phyloP scores from a whole-genome alignment of 805 yeast species.

The Cyberlindnera amylophila region DNA sequence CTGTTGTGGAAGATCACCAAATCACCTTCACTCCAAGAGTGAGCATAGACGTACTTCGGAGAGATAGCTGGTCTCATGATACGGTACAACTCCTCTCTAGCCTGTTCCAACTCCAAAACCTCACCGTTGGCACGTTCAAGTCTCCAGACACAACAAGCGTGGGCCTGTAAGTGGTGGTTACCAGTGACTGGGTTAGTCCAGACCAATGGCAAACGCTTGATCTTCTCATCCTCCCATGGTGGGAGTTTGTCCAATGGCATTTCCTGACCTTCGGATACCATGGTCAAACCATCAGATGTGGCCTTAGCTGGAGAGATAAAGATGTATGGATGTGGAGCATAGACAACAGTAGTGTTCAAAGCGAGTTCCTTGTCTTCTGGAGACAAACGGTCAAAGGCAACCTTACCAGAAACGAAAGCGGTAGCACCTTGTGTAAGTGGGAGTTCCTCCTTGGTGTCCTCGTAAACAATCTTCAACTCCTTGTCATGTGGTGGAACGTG shows the following conservation, averaged over 20 bases:
- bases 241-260: conserved; percentile 65
- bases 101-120: conserved; percentile 60
- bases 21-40: conserved; percentile 81
- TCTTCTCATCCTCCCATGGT: conserved; percentile 74
- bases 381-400: conserved; percentile 63
- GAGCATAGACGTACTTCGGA: conserved; percentile 72
- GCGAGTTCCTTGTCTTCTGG: conserved; percentile 74
- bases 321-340: conserved; percentile 92
- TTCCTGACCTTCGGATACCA: conserved; percentile 79
- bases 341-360: conserved; percentile 72
- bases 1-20: conserved; percentile 82
- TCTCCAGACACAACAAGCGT: conserved; percentile 80
- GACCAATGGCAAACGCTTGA: conserved; percentile 77
- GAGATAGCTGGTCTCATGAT: conserved; percentile 84
- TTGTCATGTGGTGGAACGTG: conserved; percentile 69
- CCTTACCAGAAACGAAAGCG: conserved; percentile 82
- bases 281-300: conserved; percentile 81
- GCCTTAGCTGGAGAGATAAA: conserved; percentile 78
- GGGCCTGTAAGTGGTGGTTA: conserved; percentile 79
- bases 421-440: conserved; percentile 83
- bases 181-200: conserved; percentile 91
- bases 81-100: conserved; percentile 66
- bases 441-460: conserved; percentile 58
- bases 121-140: conserved; percentile 54
- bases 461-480: conserved; percentile 62